Evolutionary conservation across 139 green algal species (phyloP), one percentile per base, ranked within the genome.

Genomic region (Chlorella vulgaris): DNA sequence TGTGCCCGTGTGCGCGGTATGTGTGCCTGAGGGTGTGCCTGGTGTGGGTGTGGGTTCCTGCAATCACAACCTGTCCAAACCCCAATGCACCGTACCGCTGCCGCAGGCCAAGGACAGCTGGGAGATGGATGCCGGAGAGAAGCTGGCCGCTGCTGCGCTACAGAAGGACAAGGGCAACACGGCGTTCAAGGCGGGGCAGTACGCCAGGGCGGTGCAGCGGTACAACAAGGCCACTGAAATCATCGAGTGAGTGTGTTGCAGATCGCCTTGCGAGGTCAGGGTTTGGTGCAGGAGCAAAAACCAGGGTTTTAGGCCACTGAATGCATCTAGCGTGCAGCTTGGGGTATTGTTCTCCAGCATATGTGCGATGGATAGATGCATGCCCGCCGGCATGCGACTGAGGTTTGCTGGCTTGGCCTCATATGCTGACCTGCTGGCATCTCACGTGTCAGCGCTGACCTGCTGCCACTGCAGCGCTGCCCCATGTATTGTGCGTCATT

Each of bases 81-180:
- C n/a, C n/a, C n/a, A n/a, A n/a, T n/a, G n/a, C n/a, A n/a, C n/a
- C n/a, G n/a, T n/a, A n/a, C n/a, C n/a, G n/a, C n/a, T n/a, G n/a
- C 50, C 26, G 43, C 89, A 96, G 90, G 87, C 92, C n/a, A 98
- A 98, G 88, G 95, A 98, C 67, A 88, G 85, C 22, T 99, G 90
- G 89, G 94, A 97, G 70, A 96, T 99, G 92, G 88, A 85, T 38
- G 79, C 88, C 1, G 55, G 66, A 24, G 96, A 99, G 80, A 99
- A 98, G 93, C 74, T 98, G 68, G 62, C 51, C 29, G 85, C 86
- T 10, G 93, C 92, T 0, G 68, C 68, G 7, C 70, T 69, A n/a
- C 74, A 74, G 28, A 99, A 99, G 91, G 95, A 96, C 31, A 91
- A 91, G 76, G 96, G 96, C 74, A 99, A 99, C 78, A 86, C 76